Evolutionary conservation across 805 yeast genomes (phyloP), one percentile per base, ranked within the genome.

Genomic region (Starmerella khaoyaiensis): DNA sequence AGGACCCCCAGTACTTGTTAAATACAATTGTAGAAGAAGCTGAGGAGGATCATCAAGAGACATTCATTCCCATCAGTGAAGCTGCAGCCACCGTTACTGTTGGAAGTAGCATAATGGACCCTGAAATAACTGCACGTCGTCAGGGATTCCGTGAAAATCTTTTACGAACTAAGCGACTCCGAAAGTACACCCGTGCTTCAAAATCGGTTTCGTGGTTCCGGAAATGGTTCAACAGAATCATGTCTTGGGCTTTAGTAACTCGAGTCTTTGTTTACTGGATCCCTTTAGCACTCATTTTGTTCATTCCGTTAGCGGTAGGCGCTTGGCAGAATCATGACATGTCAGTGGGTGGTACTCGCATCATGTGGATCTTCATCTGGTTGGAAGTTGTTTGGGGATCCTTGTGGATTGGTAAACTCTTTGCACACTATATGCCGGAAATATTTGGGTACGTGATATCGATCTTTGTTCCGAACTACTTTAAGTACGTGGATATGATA

Each of bases 341-440:
- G 27, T 6, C 30, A 16, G 49, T 61, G 2, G 65, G 64, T 18
- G 42, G 51, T 21, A 52, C 57, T 8, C 48, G 58, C 3, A 49
- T 61, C 17, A 46, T 54, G 52, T 61, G 63, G 63, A 41, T 61
- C 20, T 61, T 61, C 41, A 57, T 61, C 28, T 61, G 65, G 65
- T 48, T 58, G 6, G 65, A 61, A 41, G 57, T 60, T 18, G 56
- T 51, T 21, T 61, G 64, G 65, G 62, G 54, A 7, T 41, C 62
- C 10, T 47, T 58, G 28, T 59, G 53, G 48, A 44, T 59, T n/a
- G 41, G 55, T 14, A 45, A 56, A 15, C 38, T 58, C 4, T 38
- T 57, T 21, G 57, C 64, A n/a, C 60, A 53, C 35, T 46, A 57
- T 37, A 32, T 58, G 20, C 64, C 64, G 6, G 41, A 40, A 21